Base-by-base conservation (phyloP, 257 asterid genomes). In the Perilla frutescens region DNA sequence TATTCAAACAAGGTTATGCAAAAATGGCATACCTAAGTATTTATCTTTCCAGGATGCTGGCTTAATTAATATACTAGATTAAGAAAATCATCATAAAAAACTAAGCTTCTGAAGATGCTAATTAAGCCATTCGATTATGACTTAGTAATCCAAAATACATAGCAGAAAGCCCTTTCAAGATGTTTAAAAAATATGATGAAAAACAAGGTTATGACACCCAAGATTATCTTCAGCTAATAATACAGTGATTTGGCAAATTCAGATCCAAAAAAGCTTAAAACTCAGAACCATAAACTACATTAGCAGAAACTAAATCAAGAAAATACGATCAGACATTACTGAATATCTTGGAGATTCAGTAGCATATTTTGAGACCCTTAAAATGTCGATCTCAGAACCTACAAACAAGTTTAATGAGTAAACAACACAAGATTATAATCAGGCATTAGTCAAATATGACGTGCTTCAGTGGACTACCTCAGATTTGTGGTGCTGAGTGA, bases 391-490 rank as follows among this genome's bases (percentile, higher is more conserved):
- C 66, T 41, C 45, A 32, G 4, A 59, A 71, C 14, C 12, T 43
- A 55, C n/a, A 14, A 29, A 56, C 26, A 45, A 58, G 54, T 13
- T 72, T 4, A 10, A 51, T 15, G 66, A 69, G 51, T 12, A 70
- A 40, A 29, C 36, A 60, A 29, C 36, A 60, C 48, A 62, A 51
- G 31, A 51, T 26, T 14, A 41, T 43, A 51, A 51, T 56, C 44
- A 41, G 14, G 13, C 36, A n/a, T 43, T 14, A 71, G 39, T 29
- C 26, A 4, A 29, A 77, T 57, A 26, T 20, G 62, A 37, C 10
- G 69, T 49, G 77, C 51, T 71, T 45, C 15, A 8, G 59, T 4
- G 75, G 14, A 68, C 51, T 84, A 90, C 97, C 97, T 87, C 79
- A 66, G 87, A 68, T 65, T 59, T 81, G 40, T 57, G 62, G 70